Evolutionary conservation across 306 rosid genomes (phyloP).

Genomic region (Purshia tridentata): DNA sequence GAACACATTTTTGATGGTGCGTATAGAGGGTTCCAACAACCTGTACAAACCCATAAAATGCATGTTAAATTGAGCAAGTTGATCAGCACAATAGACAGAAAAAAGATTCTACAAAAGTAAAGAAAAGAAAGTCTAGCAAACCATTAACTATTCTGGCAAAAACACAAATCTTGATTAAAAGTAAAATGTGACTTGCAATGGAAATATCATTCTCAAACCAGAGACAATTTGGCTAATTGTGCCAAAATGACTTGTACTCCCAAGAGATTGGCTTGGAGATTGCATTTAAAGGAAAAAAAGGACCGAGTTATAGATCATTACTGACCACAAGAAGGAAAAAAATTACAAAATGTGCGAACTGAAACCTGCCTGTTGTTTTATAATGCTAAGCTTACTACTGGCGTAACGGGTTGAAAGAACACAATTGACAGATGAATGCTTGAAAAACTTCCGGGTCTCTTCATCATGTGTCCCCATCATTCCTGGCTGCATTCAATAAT

Average conservation of each 20-base stretch:
- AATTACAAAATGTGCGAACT: conserved; percentile 1
- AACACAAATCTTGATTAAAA: neutral
- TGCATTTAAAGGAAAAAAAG: neutral
- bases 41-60: conserved; percentile 44
- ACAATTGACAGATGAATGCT: conserved; percentile 87
- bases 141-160: neutral
- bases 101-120: neutral
- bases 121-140: neutral
- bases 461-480: conserved; percentile 93
- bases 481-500: conserved; percentile 58
- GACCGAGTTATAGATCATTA: neutral
- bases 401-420: conserved; percentile 80
- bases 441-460: conserved; percentile 79
- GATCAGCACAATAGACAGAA: conserved; percentile 19
- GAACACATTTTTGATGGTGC: conserved; percentile 93
- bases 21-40: conserved; percentile 85
- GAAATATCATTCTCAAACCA: neutral
- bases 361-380: conserved; percentile 72
- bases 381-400: conserved; percentile 68
- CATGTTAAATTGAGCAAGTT: conserved; percentile 24
- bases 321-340: neutral
- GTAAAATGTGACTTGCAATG: neutral
- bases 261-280: neutral
- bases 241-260: neutral
- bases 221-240: neutral